Evolutionary conservation across 106 monocot genomes (phyloP).

Genomic region (Allium cepa): DNA sequence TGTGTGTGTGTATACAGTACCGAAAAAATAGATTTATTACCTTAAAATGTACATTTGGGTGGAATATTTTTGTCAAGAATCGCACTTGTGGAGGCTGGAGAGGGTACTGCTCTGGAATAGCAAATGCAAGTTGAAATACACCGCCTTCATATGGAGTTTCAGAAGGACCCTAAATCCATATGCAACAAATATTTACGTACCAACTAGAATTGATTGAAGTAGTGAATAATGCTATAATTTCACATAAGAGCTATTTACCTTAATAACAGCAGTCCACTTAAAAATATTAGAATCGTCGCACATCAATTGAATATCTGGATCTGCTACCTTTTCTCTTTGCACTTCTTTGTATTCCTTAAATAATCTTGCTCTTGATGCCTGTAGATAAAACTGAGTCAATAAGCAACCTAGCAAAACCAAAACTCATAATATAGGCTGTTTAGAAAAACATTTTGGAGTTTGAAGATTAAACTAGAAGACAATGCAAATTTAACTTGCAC

Average conservation of each 20-base stretch:
- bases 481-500: too few relatives aligned
- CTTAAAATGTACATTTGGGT: conserved; percentile 99
- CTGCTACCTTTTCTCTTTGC: conserved; percentile 81
- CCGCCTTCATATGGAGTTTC: conserved; percentile 98
- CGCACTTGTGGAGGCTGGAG: conserved; percentile 96
- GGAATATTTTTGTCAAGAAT: conserved; percentile 95
- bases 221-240: not conserved
- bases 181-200: too few relatives aligned
- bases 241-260: conserved; percentile 29
- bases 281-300: conserved; percentile 99
- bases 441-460: too few relatives aligned
- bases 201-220: too few relatives aligned
- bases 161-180: conserved; percentile 62
- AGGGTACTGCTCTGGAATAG: conserved; percentile 95
- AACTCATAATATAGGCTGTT: too few relatives aligned
- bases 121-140: conserved; percentile 89
- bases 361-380: conserved; percentile 97
- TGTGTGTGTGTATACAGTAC: too few relatives aligned
- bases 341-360: conserved; percentile 99
- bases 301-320: conserved; percentile 90
- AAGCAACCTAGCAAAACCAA: too few relatives aligned
- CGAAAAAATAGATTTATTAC: conserved; percentile 18
- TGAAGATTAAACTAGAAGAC: too few relatives aligned
- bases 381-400: not conserved
- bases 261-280: conserved; percentile 99